These are phyloP conservation scores for Davidsoniella eucalypti DNA, from an alignment of 2,329 filamentous ascomycete genomes.

Conservation along the genomic window DNA sequence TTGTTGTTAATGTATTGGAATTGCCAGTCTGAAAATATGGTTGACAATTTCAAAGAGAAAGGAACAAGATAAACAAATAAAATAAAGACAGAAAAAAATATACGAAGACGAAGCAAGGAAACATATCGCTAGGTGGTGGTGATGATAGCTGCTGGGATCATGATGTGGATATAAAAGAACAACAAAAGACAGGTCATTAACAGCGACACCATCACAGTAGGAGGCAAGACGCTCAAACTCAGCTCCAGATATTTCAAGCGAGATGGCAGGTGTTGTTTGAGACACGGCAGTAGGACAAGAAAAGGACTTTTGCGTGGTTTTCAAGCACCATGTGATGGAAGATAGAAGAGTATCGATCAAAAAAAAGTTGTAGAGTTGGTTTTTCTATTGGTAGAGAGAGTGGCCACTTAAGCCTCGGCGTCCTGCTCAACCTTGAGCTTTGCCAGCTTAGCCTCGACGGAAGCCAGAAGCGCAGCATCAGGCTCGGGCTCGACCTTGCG, in stretches of 20 bases:
- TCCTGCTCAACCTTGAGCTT: slow-evolving; percentile 21
- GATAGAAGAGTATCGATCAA: neutral
- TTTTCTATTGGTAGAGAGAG: too few species aligned
- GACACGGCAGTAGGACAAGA: neutral
- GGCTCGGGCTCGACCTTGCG: slow-evolving; percentile 44
- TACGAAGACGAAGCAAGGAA: neutral
- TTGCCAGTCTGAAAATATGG: too few species aligned
- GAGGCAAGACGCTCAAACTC: too few species aligned
- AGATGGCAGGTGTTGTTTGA: too few species aligned
- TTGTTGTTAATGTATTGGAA: too few species aligned
- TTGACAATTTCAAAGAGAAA: neutral
- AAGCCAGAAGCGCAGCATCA: slow-evolving; percentile 42
- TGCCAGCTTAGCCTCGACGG: slow-evolving; percentile 39
- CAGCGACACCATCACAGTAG: neutral
- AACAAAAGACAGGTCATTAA: slow-evolving; percentile 4
- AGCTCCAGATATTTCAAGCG: too few species aligned
- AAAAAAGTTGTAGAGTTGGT: too few species aligned
- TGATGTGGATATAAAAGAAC: neutral
- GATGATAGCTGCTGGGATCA: too few species aligned
- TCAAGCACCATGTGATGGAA: neutral
- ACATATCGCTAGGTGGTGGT: neutral
- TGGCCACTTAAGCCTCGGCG: neutral
- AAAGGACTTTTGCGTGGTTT: neutral
- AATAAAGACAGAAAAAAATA: neutral
- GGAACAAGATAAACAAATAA: neutral